Evolutionary conservation across 2,329 filamentous ascomycete genomes (phyloP), one percentile per base, ranked within the genome.

Genomic region (Cladosporium phlei): DNA sequence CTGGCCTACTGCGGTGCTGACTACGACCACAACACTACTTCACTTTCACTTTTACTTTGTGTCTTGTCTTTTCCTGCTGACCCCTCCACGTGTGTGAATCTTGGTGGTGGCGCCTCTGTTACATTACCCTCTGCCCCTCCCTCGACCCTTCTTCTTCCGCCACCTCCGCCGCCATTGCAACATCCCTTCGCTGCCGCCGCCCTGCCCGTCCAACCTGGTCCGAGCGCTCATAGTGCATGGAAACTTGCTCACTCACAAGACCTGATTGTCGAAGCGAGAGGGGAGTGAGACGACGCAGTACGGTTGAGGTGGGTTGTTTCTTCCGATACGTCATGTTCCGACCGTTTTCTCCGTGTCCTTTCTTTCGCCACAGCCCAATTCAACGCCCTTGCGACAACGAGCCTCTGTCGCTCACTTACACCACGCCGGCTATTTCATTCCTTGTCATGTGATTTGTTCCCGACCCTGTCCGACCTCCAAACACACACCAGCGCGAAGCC

Each of bases 191-290:
- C 24, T n/a, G 24, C 12, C 32, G 16, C 32, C 42, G 24, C 22
- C 29, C 32, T 29, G 32, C 19, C 30, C 42, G 30, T 16, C 9
- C 8, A 8, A 16, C 30, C 32, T 47, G 45, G 45, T 40, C 45
- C 38, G 38, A 47, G 45, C 45, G 45, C 35, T 25, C 20, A 42
- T 45, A 22, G 40, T 43, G 46, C 38, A 43, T 48, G 51, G 46
- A 57, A 52, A 57, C 53, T 53, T 57, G 55, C 55, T 57, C 55
- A 57, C 16, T 50, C 34, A 42, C 33, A 33, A 32, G 35, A 44
- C 29, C 28, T 32, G 34, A 40, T 28, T 34, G 11, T 22, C 10
- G 27, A 32, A 40, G 29, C 35, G 45, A 34, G 28, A 28, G 34
- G 20, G 27, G 25, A 40, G 29, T 29, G 45, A 34, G 28, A 28